A percentile compares a stretch with the other conserved stretches of the same genome.
Conservation (phyloP, 495 filamentous ascomycete species). For the Cercophora scortea region DNA sequence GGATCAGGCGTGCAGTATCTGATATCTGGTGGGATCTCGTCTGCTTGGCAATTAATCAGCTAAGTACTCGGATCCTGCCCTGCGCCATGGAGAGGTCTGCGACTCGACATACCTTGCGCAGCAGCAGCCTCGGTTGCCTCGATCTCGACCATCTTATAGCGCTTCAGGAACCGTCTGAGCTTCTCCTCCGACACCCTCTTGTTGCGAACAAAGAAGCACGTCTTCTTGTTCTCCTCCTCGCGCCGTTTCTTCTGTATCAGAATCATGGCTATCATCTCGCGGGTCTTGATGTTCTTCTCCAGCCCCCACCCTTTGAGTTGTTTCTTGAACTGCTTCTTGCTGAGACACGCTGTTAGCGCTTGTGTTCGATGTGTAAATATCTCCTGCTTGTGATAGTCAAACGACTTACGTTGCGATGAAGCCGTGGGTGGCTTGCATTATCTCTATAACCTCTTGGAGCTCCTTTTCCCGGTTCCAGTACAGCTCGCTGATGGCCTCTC, state of each 20-base stretch:
- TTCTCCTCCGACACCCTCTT: slow-evolving; percentile 5
- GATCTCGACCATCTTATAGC: slow-evolving; percentile 3
- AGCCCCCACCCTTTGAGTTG: slow-evolving; percentile 18
- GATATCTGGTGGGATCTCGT: slow-evolving; percentile 3
- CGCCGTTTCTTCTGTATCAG: slow-evolving; percentile 11
- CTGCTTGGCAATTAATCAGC: not conserved
- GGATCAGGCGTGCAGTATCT: slow-evolving; percentile 10
- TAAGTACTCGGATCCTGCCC: not conserved
- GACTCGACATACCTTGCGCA: not conserved
- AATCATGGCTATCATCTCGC: slow-evolving; percentile 18
- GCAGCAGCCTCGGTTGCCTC: not conserved
- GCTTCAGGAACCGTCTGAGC: slow-evolving; percentile 12
- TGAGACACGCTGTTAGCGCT: slow-evolving; percentile 1
- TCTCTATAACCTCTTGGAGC: slow-evolving; percentile 15
- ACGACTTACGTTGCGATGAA: slow-evolving; percentile 16
- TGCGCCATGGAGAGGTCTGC: not conserved
- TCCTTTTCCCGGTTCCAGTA: slow-evolving; percentile 11
- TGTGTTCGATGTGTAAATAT: not conserved
- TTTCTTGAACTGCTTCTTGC: slow-evolving; percentile 22
- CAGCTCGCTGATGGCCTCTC: slow-evolving; percentile 11
- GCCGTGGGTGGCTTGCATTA: slow-evolving; percentile 9
- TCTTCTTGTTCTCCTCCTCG: slow-evolving; percentile 6
- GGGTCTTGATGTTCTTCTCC: slow-evolving; percentile 17
- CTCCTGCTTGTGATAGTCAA: not conserved
- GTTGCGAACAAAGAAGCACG: slow-evolving; percentile 8